Evolutionary conservation across 2,329 filamentous ascomycete species (phyloP).

Genomic region (Colletotrichum graminicola): DNA sequence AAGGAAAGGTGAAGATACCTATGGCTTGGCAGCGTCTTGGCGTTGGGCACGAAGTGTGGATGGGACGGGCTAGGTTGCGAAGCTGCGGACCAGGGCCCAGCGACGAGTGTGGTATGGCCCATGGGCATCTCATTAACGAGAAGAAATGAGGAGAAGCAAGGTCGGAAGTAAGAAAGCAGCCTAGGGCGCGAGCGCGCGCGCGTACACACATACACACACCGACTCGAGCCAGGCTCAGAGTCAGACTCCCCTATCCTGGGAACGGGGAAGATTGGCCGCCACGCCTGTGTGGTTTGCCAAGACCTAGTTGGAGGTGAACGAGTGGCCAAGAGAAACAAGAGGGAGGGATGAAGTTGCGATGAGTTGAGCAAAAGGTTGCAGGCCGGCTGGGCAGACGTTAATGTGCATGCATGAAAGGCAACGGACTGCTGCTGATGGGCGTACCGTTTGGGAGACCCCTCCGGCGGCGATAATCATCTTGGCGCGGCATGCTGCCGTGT

Average conservation of each 20-base stretch:
- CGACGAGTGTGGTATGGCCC: slow-evolving; percentile 17
- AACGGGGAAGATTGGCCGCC: slow-evolving; percentile 20
- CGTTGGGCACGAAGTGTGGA: slow-evolving; percentile 41
- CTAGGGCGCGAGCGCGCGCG: slow-evolving; percentile 5
- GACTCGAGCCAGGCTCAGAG: slow-evolving; percentile 21
- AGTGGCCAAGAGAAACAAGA: slow-evolving; percentile 29
- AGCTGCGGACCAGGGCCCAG: slow-evolving; percentile 24
- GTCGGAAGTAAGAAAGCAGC: slow-evolving; percentile 16
- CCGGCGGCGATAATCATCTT: slow-evolving; percentile 35
- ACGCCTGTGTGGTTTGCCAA: slow-evolving; percentile 35
- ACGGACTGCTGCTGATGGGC: slow-evolving; percentile 20
- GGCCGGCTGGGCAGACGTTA: slow-evolving; percentile 41
- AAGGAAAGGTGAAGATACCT: slow-evolving; percentile 24
- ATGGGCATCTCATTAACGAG: slow-evolving; percentile 31
- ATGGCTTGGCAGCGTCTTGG: slow-evolving; percentile 32
- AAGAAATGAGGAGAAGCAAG: slow-evolving; percentile 40
- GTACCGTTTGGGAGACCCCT: slow-evolving; percentile 1
- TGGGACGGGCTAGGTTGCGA: slow-evolving; percentile 23
- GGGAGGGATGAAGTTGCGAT: slow-evolving; percentile 31
- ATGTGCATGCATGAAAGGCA: slow-evolving; percentile 29
- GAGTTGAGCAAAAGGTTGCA: slow-evolving; percentile 16
- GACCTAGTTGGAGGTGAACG: slow-evolving; percentile 27
- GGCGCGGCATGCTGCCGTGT: slow-evolving; percentile 25
- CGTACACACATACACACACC: slow-evolving; percentile 3
- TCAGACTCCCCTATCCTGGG: slow-evolving; percentile 17